Percentiles rank a stretch among this genome's conserved stretches.
Evolutionary conservation across 495 filamentous ascomycete genomes (phyloP).

Genomic region (Pseudoneurospora amorphoporcata): DNA sequence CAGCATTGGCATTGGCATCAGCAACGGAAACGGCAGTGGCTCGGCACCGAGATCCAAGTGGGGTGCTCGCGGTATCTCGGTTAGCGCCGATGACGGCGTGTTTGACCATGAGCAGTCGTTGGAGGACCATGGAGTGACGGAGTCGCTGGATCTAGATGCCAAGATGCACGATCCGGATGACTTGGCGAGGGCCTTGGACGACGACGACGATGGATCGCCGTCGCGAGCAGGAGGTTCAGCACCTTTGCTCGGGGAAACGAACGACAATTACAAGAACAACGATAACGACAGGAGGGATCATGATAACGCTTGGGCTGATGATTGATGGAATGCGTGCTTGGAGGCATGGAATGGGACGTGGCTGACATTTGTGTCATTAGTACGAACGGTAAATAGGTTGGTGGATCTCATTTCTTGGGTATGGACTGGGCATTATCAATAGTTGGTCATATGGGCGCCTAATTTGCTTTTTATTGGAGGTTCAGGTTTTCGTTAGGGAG

Average conservation of each 20-base stretch:
- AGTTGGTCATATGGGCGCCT: background rate
- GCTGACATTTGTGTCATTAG: background rate
- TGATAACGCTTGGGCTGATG: background rate
- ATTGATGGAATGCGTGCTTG: background rate
- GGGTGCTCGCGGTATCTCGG: slow-evolving; percentile 68
- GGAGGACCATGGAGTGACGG: slow-evolving; percentile 26
- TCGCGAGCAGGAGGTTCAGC: slow-evolving; percentile 1
- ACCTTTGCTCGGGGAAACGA: slow-evolving; percentile 9
- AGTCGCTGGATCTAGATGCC: slow-evolving; percentile 38
- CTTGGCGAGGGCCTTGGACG: slow-evolving; percentile 40
- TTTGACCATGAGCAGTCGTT: slow-evolving; percentile 37
- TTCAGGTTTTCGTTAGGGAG: background rate
- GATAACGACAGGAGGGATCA: background rate
- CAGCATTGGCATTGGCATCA: slow-evolving; percentile 1
- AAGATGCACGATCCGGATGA: slow-evolving; percentile 50
- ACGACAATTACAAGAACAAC: background rate
- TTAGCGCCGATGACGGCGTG: slow-evolving; percentile 69
- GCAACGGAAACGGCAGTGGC: slow-evolving; percentile 15
- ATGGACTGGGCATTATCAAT: background rate
- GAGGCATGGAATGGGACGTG: background rate
- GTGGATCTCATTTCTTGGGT: background rate
- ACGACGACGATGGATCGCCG: slow-evolving; percentile 30
- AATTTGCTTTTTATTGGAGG: background rate
- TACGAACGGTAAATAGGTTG: background rate
- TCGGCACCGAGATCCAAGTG: slow-evolving; percentile 42